phyloP scores from a whole-genome alignment of 2,329 filamentous ascomycete genomes.

The Exophiala bonariae region DNA sequence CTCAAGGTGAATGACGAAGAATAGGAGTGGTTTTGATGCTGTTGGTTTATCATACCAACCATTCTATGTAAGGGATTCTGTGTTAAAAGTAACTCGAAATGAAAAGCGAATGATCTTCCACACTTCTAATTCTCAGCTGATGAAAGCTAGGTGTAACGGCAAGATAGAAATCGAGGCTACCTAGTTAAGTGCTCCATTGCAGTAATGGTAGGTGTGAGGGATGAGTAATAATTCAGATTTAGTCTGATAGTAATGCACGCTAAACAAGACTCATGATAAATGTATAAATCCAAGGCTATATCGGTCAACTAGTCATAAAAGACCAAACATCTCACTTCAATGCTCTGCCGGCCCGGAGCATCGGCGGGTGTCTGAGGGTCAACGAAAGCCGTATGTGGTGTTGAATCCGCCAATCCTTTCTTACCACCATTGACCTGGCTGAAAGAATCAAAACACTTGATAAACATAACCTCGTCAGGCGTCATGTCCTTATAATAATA shows the following conservation, averaged over 20 bases:
- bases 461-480: conserved; percentile 53
- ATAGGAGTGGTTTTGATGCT: too few species aligned
- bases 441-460: conserved; percentile 58
- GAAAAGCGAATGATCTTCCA: too few species aligned
- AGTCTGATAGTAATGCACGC: too few species aligned
- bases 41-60: too few species aligned
- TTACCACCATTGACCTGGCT: conserved; percentile 37
- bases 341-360: conserved; percentile 57
- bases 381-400: conserved; percentile 56
- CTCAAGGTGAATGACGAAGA: conserved; percentile 28
- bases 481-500: conserved; percentile 70
- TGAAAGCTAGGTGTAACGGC: too few species aligned
- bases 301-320: conserved; percentile 52
- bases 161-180: too few species aligned
- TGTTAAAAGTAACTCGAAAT: too few species aligned
- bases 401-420: conserved; percentile 47
- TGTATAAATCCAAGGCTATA: conserved; percentile 30
- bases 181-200: too few species aligned
- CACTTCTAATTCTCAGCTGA: too few species aligned
- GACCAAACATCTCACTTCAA: conserved; percentile 64
- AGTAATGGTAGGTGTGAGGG: too few species aligned
- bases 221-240: too few species aligned
- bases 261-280: conserved; percentile 25
- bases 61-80: too few species aligned
- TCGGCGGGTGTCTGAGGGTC: conserved; percentile 56